Base-by-base conservation (phyloP, 2,329 filamentous ascomycete genomes). In the Diaporthe ampelina region DNA sequence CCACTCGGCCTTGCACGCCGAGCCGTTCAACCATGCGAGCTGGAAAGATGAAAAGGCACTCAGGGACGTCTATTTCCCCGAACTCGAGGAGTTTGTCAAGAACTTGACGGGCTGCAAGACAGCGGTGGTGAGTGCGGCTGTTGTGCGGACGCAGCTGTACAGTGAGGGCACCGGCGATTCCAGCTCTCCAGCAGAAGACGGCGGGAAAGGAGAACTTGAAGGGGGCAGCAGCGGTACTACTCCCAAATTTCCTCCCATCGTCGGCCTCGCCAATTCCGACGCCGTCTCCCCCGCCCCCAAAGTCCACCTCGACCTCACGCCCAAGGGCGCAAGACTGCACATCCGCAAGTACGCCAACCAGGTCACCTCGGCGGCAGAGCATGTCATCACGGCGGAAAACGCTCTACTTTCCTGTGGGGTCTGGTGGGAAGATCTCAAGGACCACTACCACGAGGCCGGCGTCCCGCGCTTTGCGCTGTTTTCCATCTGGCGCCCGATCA, bases 241-340 rank as follows among this genome's bases (percentile, higher is more conserved):
- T 48, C 32, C 59, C 26, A 43, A 32, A 15, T 67, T 68, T 48
- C 78, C 78, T 9, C 76, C 78, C 40, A 67, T 80, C 73, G 78
- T 81, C 40, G 79, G 79, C 54, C 79, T 79, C 69, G 61, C 72
- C 13, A 45, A 61, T 43, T 63, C 61, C 17, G 7, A 72, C 7
- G 75, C 76, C 45, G 78, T 79, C 37, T 79, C 74, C 24, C 79
- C 79, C 13, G 79, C 80, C 8, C 79, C 79, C 15, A 80, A 80
- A 74, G 77, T 80, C 32, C 80, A 81, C 58, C 70, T 79, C 17
- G 80, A 82, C 74, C 81, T 79, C 67, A 74, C 80, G 4, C 78
- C 80, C 52, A 75, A 73, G 29, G 80, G 78, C 4, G 80, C 80
- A 1, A 72, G 79, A 26, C 76, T 71, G 6, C 80, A 80, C 74